A percentile compares a stretch with the other conserved stretches of the same genome.
These are phyloP conservation scores for Grosmannia serpens DNA, from an alignment of 2,329 filamentous ascomycete species.

Conservation along the genomic window DNA sequence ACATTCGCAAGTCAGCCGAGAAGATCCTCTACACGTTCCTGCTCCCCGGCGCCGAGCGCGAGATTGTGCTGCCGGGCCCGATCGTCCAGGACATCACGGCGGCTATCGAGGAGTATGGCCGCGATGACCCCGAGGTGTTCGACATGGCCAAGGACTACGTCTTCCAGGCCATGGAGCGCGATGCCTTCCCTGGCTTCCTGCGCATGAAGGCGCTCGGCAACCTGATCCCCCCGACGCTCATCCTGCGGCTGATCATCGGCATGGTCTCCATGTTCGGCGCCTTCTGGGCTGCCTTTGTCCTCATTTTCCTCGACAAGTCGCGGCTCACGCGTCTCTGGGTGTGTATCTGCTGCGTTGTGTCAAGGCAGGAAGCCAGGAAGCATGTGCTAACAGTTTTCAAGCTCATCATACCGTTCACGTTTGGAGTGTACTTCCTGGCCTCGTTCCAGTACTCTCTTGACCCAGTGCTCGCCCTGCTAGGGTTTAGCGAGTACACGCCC, in stretches of 20 bases:
- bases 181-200: constrained; percentile 96
- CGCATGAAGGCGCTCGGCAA: constrained; percentile 93
- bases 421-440: constrained; percentile 78
- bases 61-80: constrained; percentile 82
- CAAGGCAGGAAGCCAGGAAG: neutral
- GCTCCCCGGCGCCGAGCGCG: constrained; percentile 86
- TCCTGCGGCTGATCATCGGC: constrained; percentile 75
- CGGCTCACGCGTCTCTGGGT: constrained; percentile 74
- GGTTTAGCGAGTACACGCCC: constrained; percentile 91
- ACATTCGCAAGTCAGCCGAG: constrained; percentile 87
- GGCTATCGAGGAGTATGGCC: constrained; percentile 78
- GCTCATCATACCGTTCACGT: constrained; percentile 76
- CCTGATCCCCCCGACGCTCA: constrained; percentile 79
- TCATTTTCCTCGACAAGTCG: constrained; percentile 79
- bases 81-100: constrained; percentile 80
- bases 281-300: constrained; percentile 87
- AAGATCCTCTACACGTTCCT: constrained; percentile 99
- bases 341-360: constrained; percentile 26
- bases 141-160: constrained; percentile 98
- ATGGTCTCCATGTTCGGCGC: constrained; percentile 79
- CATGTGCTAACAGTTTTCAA: constrained; percentile 17
- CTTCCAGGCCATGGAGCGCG: constrained; percentile 98
- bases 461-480: constrained; percentile 76
- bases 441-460: constrained; percentile 96
- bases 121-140: constrained; percentile 95